Conservation (phyloP, 371 early-diverging fungal species). For the Quaeritorhiza haematococci region DNA sequence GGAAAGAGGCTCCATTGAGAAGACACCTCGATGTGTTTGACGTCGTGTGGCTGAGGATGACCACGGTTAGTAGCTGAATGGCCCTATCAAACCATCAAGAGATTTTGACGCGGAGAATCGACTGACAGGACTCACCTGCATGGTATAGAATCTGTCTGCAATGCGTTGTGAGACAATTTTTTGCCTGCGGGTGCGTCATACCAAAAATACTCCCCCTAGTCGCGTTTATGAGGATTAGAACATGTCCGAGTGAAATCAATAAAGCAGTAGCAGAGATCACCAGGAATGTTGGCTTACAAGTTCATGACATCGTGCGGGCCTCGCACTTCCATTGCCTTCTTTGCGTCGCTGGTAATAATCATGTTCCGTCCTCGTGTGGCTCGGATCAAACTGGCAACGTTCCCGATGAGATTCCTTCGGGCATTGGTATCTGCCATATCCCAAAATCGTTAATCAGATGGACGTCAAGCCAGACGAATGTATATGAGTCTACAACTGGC, state of each 20-base stretch:
- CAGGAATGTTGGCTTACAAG: slow-evolving; percentile 51
- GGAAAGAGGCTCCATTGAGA: slow-evolving; percentile 34
- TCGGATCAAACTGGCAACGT: slow-evolving; percentile 70
- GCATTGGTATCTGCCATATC: slow-evolving; percentile 46
- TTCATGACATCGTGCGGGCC: slow-evolving; percentile 81
- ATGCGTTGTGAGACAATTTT: slow-evolving; percentile 42
- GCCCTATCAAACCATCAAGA: too few relatives aligned
- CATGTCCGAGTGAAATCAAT: neutral
- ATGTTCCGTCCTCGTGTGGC: slow-evolving; percentile 81
- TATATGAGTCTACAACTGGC: neutral
- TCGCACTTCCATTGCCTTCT: slow-evolving; percentile 70
- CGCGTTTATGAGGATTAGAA: neutral
- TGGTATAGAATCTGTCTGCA: slow-evolving; percentile 50
- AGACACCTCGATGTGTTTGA: slow-evolving; percentile 46
- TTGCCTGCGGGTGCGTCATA: slow-evolving; percentile 47
- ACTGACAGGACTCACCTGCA: slow-evolving; percentile 41
- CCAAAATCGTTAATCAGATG: neutral
- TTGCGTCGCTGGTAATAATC: slow-evolving; percentile 79
- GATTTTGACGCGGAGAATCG: neutral
- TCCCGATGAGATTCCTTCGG: slow-evolving; percentile 62
- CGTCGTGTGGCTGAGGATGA: slow-evolving; percentile 51
- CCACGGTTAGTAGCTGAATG: neutral
- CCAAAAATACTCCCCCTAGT: slow-evolving; percentile 38
- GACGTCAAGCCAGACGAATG: neutral
- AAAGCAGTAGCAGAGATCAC: neutral